Evolutionary conservation across 192 early-diverging fungal species (phyloP), one percentile per base, ranked within the genome.

Genomic region (Obelidium mucronatum): DNA sequence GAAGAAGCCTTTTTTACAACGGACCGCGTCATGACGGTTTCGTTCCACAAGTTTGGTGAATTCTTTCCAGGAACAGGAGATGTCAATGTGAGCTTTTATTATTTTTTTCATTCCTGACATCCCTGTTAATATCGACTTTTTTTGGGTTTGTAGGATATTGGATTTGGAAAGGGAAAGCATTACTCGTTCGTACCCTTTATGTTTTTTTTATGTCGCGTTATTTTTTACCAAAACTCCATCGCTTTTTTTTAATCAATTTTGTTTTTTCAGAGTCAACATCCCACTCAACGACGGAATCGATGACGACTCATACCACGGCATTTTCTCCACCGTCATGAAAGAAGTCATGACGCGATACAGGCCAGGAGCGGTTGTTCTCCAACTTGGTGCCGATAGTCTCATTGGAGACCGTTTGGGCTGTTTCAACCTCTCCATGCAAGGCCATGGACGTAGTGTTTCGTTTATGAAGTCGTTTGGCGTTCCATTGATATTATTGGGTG

Each of bases 51-150:
- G 82, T 92, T 95, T 79, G 94, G 92, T 31, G 96, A 96, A 48
- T 99, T 95, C 80, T 99, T 96, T 77, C 98, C 98, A n/a, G 98
- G 98, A 24, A 99, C 97, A 1, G 97, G 97, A 40, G 95, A 94
- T 76, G 83, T 98, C 58, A 86, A 89, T 67, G 92, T 93, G 84
- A 60, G 83, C 36, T 31, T 66, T 66, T 33, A 60, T 69, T 31
- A 22, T 37, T 30, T 44, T 52, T 24, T 3, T 5, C 1, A 51
- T 33, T 1, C 56, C 17, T 26, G 34, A 59, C 33, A n/a, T 44
- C 40, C 37, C 11, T 34, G 39, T 0, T 8, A 68, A n/a, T n/a
- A n/a, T n/a, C n/a, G n/a, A n/a, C n/a, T n/a, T n/a, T n/a, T n/a
- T n/a, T n/a, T n/a, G n/a, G n/a, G 42, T 39, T 44, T 67, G n/a